These are phyloP conservation scores for Echium plantagineum DNA, from an alignment of 257 asterid species.

Conservation along the genomic window DNA sequence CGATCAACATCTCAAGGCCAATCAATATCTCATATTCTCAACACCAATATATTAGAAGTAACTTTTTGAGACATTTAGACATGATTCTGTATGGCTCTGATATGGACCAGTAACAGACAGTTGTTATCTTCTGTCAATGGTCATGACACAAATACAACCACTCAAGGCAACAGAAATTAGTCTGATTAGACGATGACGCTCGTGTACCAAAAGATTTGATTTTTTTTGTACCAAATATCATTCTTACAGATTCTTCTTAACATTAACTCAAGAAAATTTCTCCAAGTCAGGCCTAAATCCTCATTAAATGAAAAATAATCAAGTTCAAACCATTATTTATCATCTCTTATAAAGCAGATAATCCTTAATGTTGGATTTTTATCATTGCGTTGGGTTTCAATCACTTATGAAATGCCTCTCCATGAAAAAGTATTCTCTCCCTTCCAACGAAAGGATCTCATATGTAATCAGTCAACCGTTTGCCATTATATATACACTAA, in stretches of 20 bases:
- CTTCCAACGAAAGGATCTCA: background rate
- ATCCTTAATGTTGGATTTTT: background rate
- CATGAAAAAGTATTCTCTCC: background rate
- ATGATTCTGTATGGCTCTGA: no score
- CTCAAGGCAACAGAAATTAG: background rate
- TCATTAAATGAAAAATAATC: background rate
- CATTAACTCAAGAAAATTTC: background rate
- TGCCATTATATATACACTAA: background rate
- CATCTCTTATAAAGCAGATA: background rate
- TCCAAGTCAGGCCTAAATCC: no score
- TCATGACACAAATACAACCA: constrained; percentile 2
- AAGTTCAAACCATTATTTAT: background rate
- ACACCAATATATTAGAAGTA: constrained; percentile 3
- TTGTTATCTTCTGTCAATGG: background rate
- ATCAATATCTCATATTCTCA: background rate
- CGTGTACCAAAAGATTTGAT: background rate
- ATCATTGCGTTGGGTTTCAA: no score
- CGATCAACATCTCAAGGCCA: background rate
- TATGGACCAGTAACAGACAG: background rate
- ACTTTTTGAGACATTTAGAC: background rate
- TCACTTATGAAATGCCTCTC: no score
- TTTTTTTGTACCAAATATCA: no score
- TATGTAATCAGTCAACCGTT: background rate
- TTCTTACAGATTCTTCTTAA: background rate
- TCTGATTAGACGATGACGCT: background rate